These are phyloP conservation scores for Saccharomycopsis sp. DNA, from an alignment of 805 yeast genomes.

Conservation along the genomic window DNA sequence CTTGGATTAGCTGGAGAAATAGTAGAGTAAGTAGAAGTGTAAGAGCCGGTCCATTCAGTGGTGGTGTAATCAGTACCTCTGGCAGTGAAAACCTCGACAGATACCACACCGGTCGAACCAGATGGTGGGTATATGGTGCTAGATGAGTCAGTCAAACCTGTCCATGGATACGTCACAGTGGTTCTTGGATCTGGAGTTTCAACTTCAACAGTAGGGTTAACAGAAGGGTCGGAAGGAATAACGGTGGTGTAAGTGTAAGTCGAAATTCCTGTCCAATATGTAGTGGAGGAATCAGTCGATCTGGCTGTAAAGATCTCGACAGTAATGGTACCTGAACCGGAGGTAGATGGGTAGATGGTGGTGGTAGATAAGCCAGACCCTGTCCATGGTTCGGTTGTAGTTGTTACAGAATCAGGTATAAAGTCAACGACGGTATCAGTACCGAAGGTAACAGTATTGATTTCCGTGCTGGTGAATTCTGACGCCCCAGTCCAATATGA, in stretches of 20 bases:
- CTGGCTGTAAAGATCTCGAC: neutral
- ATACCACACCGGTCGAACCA: neutral
- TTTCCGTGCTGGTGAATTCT: neutral
- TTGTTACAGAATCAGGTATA: neutral
- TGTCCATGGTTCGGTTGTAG: slow-evolving; percentile 6
- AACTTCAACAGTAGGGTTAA: slow-evolving; percentile 1
- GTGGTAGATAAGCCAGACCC: slow-evolving; percentile 1
- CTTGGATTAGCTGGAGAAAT: neutral
- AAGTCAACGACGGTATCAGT: neutral
- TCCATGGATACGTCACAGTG: neutral
- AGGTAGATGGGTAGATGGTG: neutral
- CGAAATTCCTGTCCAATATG: neutral
- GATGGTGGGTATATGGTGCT: neutral
- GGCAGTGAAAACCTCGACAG: neutral
- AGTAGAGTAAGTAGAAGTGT: neutral
- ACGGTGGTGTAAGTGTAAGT: neutral
- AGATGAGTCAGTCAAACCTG: neutral
- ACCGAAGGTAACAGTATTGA: neutral
- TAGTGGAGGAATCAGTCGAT: neutral
- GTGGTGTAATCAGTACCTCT: neutral
- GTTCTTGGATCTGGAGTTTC: neutral
- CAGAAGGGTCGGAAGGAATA: neutral
- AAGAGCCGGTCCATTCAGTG: neutral
- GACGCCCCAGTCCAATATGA: slow-evolving; percentile 4
- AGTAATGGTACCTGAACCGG: neutral